Evolutionary conservation across 768 basidiomycete species (phyloP), one percentile per base, ranked within the genome.

Genomic region (Trametes coccinea): DNA sequence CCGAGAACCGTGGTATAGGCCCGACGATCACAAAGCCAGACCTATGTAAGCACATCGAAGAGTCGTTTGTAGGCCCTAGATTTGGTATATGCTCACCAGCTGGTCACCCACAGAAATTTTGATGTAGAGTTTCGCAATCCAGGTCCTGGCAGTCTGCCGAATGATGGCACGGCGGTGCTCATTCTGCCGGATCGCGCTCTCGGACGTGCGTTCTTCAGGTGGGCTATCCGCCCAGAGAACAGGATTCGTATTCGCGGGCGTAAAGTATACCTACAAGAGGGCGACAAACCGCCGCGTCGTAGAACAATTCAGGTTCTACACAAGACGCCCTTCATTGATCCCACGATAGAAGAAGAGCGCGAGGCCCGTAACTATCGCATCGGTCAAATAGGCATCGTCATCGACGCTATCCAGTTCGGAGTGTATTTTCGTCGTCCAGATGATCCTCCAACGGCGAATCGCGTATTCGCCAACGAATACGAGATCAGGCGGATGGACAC

Each of bases 371-470:
- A 84, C 11, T 73, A 86, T 10, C 68, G 78, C 5, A 74, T 79
- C 11, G 74, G 75, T 9, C 34, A 7, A 14, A 27, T 63, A 7
- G 50, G 43, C n/a, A 75, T 90, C 30, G 82, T 84, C 27, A 74
- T 92, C 11, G 78, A 82, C 54, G 73, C 75, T 4, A 75, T 92
- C 53, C 90, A 92, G 71, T 85, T 92, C 62, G 90, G 91, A n/a
- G 65, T 81, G 31, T 82, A 82, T 67, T 84, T 81, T 67, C 76
- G 78, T 16, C 52, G 60, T 5, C 43, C 59, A 9, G 43, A 55
- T 43, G 62, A 62, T 39, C 56, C 43, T 56, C 62, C 57, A 4
- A 60, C 31, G 69, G 70, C 50, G 54, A 56, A 60, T 14, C 68
- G 66, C 8, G 66, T 51, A 2, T 93, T 89, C 70, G 91, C 89